phyloP scores from a whole-genome alignment of 148 eudicot species.

The Cornus florida region DNA sequence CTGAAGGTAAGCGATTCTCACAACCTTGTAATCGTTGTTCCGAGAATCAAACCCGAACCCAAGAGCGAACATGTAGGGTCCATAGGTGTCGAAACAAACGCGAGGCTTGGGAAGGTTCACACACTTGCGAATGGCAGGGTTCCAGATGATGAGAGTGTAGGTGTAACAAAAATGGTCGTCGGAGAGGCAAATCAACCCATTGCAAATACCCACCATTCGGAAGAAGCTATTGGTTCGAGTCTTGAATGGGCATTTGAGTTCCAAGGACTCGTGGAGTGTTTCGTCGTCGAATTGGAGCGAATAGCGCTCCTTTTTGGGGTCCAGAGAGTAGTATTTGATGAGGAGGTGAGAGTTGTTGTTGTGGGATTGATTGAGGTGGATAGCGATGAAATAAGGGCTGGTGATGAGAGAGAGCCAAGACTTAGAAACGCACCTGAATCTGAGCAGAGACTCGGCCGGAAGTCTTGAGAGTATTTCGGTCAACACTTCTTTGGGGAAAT shows the following conservation, averaged over 20 bases:
- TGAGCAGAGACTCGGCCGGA: neutral
- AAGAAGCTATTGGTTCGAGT: neutral
- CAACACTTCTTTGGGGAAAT: neutral
- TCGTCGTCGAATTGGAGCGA: neutral
- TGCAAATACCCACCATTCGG: neutral
- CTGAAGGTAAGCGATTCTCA: neutral
- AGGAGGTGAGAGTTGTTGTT: neutral
- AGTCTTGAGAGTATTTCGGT: neutral
- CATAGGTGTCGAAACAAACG: neutral
- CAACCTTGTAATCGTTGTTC: too few species aligned
- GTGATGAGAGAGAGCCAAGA: neutral
- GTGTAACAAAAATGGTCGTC: neutral
- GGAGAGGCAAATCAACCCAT: slow-evolving; percentile 6
- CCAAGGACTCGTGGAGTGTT: too few species aligned
- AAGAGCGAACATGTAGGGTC: too few species aligned
- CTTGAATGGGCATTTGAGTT: neutral
- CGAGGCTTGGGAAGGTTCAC: neutral
- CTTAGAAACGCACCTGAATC: neutral
- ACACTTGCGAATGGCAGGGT: neutral
- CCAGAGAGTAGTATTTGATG: neutral
- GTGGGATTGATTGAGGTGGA: neutral
- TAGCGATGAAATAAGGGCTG: neutral
- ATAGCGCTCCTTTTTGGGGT: neutral
- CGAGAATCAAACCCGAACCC: too few species aligned
- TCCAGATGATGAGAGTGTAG: neutral